Conservation (phyloP, 495 filamentous ascomycete genomes). For the Astrothelium subdiscretum region DNA sequence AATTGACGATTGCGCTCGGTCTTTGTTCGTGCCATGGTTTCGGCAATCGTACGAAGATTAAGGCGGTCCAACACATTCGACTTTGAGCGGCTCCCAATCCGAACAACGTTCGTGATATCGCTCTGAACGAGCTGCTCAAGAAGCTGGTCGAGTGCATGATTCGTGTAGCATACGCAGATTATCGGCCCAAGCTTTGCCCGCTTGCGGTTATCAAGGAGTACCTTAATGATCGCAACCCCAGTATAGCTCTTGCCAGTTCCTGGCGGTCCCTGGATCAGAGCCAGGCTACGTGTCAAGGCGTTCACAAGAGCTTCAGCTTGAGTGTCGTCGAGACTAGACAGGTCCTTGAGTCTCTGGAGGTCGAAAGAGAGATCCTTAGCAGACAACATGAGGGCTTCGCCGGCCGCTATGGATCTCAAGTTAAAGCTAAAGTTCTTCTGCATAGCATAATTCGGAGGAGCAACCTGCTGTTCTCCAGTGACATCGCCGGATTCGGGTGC, state of each 20-base stretch:
- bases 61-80: constrained; percentile 38
- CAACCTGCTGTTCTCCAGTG: constrained; percentile 16
- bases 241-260: constrained; percentile 65
- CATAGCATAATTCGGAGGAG: constrained; percentile 43
- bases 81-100: constrained; percentile 55
- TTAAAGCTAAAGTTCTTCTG: constrained; percentile 40
- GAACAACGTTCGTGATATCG: constrained; percentile 47
- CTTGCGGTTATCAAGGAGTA: constrained; percentile 45
- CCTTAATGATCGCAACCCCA: constrained; percentile 46
- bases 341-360: constrained; percentile 26
- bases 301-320: constrained; percentile 46
- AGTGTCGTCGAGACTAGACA: constrained; percentile 42
- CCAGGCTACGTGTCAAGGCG: constrained; percentile 42
- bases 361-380: constrained; percentile 28
- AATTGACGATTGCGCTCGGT: constrained; percentile 26
- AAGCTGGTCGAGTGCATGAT: constrained; percentile 67
- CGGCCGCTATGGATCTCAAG: constrained; percentile 36
- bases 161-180: constrained; percentile 54
- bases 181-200: constrained; percentile 46
- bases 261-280: constrained; percentile 67
- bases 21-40: constrained; percentile 24
- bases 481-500: constrained; percentile 25
- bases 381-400: constrained; percentile 22
- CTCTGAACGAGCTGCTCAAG: constrained; percentile 49
- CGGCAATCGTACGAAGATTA: constrained; percentile 34